Evolutionary conservation across 345 rosid species (phyloP).

Genomic region (Hypericum androsaemum): DNA sequence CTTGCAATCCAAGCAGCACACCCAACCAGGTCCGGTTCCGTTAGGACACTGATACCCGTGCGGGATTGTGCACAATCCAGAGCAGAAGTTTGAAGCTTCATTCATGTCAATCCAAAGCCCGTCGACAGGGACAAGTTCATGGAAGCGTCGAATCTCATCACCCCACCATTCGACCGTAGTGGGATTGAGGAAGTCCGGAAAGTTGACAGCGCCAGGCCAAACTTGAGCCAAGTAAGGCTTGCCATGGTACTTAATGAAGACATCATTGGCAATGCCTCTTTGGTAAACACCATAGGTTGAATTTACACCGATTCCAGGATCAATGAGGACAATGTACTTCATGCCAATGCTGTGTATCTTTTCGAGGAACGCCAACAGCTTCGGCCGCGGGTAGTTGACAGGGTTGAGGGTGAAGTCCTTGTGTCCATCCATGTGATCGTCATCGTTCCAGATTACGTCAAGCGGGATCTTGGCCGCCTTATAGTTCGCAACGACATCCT

Average conservation of each 20-base stretch:
- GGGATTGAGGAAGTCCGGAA: slow-evolving; percentile 96
- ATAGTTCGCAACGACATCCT: slow-evolving; percentile 88
- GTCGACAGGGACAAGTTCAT: slow-evolving; percentile 75
- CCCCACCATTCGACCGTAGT: slow-evolving; percentile 92
- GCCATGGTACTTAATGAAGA: slow-evolving; percentile 82
- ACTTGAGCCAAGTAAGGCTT: slow-evolving; percentile 89
- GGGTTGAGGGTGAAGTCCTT: slow-evolving; percentile 91
- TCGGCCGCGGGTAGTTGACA: slow-evolving; percentile 50
- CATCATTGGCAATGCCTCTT: slow-evolving; percentile 69
- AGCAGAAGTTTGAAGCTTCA: slow-evolving; percentile 85
- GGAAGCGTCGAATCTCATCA: slow-evolving; percentile 77
- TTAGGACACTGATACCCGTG: slow-evolving; percentile 55
- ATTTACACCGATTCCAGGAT: slow-evolving; percentile 77
- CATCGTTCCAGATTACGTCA: slow-evolving; percentile 95
- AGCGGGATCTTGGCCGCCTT: slow-evolving; percentile 76
- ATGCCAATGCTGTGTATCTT: slow-evolving; percentile 75
- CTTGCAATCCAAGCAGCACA: slow-evolving; percentile 96
- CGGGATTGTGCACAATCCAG: slow-evolving; percentile 67
- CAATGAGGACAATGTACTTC: slow-evolving; percentile 81
- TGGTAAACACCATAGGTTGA: slow-evolving; percentile 65
- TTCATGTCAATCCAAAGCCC: slow-evolving; percentile 99
- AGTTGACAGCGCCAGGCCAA: slow-evolving; percentile 94
- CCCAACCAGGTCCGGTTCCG: slow-evolving; percentile 88
- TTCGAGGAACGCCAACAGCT: slow-evolving; percentile 73
- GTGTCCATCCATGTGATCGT: slow-evolving; percentile 92